Percentiles rank a stretch among this genome's conserved stretches.
These are phyloP conservation scores for Brassica carinata DNA, from an alignment of 345 rosid genomes.

Conservation along the genomic window DNA sequence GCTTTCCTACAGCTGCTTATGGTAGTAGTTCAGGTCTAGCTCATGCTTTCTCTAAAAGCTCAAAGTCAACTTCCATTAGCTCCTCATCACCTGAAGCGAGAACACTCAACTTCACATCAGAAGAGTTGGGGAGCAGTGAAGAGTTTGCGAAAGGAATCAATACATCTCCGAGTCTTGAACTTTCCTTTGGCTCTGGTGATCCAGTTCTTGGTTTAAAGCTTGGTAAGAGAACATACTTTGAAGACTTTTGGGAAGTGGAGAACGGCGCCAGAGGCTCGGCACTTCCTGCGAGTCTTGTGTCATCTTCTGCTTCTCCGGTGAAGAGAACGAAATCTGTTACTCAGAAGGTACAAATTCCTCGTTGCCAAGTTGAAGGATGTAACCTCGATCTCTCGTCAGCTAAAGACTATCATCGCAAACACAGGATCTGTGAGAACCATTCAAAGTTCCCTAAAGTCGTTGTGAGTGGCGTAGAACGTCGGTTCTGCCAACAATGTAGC, in stretches of 20 bases:
- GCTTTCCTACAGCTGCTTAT: constrained; percentile 5
- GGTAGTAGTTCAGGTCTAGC: background rate
- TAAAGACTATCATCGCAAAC: constrained; percentile 9
- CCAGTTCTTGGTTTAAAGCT: constrained; percentile 10
- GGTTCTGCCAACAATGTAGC: constrained; percentile 99
- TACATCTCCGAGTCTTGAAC: constrained; percentile 3
- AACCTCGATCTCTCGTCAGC: background rate
- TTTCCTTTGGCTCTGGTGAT: constrained; percentile 9
- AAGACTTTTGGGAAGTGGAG: constrained; percentile 19
- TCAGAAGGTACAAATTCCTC: background rate
- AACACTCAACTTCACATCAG: constrained; percentile 6
- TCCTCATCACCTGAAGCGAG: constrained; percentile 13
- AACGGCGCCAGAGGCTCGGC: background rate
- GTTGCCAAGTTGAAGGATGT: constrained; percentile 10
- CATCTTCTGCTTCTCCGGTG: constrained; percentile 1
- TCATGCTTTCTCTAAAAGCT: constrained; percentile 51
- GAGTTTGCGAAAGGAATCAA: background rate
- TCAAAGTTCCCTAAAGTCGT: constrained; percentile 56
- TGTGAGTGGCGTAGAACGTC: constrained; percentile 77
- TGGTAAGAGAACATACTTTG: constrained; percentile 6
- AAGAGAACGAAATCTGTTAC: background rate
- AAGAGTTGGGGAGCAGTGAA: background rate
- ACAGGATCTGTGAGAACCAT: constrained; percentile 8
- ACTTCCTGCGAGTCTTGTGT: background rate
- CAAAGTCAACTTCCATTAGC: constrained; percentile 10